Evolutionary conservation across 2,329 filamentous ascomycete species (phyloP), one percentile per base, ranked within the genome.

Genomic region (Phaeosphaeria sp.): DNA sequence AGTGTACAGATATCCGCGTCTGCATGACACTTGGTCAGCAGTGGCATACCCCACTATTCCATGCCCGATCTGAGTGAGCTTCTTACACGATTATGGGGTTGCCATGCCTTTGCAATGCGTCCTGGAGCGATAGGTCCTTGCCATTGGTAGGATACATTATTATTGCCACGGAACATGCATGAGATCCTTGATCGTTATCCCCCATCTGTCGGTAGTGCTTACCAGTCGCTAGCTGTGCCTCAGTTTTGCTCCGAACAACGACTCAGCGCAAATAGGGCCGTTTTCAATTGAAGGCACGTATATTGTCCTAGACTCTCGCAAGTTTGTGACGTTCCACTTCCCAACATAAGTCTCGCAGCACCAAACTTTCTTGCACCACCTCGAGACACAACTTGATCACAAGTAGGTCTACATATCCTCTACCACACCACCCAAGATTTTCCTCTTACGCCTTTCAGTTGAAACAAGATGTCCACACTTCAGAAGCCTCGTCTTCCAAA

Each of bases 391-490:
- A 15, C 3, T 3, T 36, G 8, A 3, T 2, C 15, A 1, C 15
- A n/a, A 39, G 36, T 15, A n/a, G 15, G 36, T 39, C 3, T n/a
- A 6, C 13, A 39, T n/a, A 39, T 6, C 7, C 17, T n/a, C 17
- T 8, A 36, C 9, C 13, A 15, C 13, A 15, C 6, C 30, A 13
- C 30, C 3, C 30, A 36, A 36, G 30, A 6, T 9, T 9, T 15
- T 3, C 30, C 30, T 36, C 30, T 11, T 36, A 6, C 30, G 6
- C 13, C 30, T 36, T 36, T 36, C 30, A 36, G 11, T 36, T 15
- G 30, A 13, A 13, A 36, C 13, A 13, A 36, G 11, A 55, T 72
- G 45, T 30, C 24, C 6, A 3, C 45, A 30, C 24, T 48, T 30
- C 6, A 21, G 25, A 48, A 48, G 3, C 45, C 45, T n/a, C 22